These are phyloP conservation scores for Beauveria brongniartii DNA, from an alignment of 2,329 filamentous ascomycete genomes.

Conservation along the genomic window DNA sequence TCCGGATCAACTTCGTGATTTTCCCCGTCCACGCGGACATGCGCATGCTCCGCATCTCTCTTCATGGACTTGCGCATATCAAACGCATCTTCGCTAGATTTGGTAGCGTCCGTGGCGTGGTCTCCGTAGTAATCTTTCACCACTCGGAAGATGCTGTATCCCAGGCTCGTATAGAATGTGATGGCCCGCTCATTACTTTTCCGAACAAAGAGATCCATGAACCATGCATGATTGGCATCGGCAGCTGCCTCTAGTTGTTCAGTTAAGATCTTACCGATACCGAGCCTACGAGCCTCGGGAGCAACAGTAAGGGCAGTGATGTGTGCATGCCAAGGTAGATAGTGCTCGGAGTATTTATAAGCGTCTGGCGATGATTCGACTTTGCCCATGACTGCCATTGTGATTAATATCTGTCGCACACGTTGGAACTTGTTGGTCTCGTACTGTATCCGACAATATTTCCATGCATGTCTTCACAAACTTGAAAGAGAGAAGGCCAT, in stretches of 20 bases:
- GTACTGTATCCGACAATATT: slow-evolving; percentile 90
- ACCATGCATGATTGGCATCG: slow-evolving; percentile 80
- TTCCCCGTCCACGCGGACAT: slow-evolving; percentile 76
- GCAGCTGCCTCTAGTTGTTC: slow-evolving; percentile 74
- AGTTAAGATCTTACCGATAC: slow-evolving; percentile 77
- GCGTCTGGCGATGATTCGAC: slow-evolving; percentile 77
- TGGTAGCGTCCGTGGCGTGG: slow-evolving; percentile 57
- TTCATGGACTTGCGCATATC: slow-evolving; percentile 81
- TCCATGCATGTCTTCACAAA: slow-evolving; percentile 78
- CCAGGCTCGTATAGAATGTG: slow-evolving; percentile 80
- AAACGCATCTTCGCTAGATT: slow-evolving; percentile 74
- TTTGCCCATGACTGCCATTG: slow-evolving; percentile 83
- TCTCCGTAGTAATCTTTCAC: slow-evolving; percentile 93
- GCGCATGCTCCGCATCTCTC: slow-evolving; percentile 66
- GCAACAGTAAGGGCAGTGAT: slow-evolving; percentile 93
- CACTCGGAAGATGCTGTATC: slow-evolving; percentile 82
- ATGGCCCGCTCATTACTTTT: slow-evolving; percentile 84
- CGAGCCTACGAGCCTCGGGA: slow-evolving; percentile 74
- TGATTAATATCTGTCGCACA: slow-evolving; percentile 15
- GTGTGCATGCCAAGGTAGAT: slow-evolving; percentile 98
- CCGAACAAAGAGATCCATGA: slow-evolving; percentile 90
- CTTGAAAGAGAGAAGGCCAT: slow-evolving; percentile 92
- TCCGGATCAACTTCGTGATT: slow-evolving; percentile 68
- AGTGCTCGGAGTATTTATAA: slow-evolving; percentile 70
- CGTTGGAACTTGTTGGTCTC: slow-evolving; percentile 22